phyloP scores from a whole-genome alignment of 164 flowering plant species.

The Magnolia sinica region DNA sequence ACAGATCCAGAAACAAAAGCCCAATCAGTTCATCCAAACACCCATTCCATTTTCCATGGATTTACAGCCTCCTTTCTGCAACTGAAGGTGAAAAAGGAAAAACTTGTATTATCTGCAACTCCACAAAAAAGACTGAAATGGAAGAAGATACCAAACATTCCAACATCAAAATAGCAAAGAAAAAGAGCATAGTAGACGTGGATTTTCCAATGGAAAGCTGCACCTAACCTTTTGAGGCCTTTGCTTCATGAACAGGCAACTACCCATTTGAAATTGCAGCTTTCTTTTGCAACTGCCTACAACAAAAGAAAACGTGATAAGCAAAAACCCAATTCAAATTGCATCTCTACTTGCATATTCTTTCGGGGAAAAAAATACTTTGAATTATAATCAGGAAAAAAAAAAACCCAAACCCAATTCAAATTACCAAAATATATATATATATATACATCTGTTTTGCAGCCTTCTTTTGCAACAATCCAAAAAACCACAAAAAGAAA shows the following conservation, averaged over 20 bases:
- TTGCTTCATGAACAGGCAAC: neutral
- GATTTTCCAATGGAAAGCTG: neutral
- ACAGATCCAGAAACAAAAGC: neutral
- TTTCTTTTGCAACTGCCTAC: neutral
- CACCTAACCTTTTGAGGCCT: neutral
- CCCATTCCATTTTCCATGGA: neutral
- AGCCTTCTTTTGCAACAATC: too few species aligned
- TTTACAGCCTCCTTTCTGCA: neutral
- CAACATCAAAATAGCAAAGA: neutral
- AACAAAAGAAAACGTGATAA: too few species aligned
- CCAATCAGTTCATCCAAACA: constrained; percentile 6
- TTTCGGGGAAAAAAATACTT: too few species aligned
- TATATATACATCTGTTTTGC: too few species aligned
- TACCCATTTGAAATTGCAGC: neutral
- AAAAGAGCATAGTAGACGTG: neutral
- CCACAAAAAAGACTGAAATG: neutral
- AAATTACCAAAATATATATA: too few species aligned
- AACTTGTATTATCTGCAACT: constrained; percentile 1
- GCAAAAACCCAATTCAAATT: neutral
- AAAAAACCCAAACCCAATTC: too few species aligned
- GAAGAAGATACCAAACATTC: neutral
- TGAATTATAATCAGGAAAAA: too few species aligned
- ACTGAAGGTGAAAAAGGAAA: neutral
- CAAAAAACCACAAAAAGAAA: too few species aligned
- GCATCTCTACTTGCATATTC: neutral